Evolutionary conservation across 441 rosid species (phyloP), one percentile per base, ranked within the genome.

Genomic region (Monsonia emarginata): DNA sequence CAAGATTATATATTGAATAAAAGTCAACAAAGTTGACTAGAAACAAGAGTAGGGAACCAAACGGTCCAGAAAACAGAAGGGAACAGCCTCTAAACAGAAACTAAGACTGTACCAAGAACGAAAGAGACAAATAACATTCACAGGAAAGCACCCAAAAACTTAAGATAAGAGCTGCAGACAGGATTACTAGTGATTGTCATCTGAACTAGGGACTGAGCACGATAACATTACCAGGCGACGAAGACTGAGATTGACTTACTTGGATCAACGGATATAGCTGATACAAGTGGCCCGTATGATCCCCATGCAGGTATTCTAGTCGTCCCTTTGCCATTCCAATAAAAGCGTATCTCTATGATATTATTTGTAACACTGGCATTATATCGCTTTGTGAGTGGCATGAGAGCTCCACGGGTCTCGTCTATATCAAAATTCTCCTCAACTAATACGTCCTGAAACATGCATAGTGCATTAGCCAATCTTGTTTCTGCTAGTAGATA

Each of bases 301-400:
- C 91, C 83, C 65, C 81, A 78, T 6, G 5, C n/a, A 22, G 95
- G 95, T 72, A 78, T 77, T 72, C 87, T 78, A 3, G 84, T 81
- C 42, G 91, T 86, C 71, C 95, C 92, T 85, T 82, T 88, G 30
- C 95, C 95, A 10, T 76, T 82, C 87, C 88, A 88, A 68, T 64
- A 71, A 61, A 88, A 80, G 18, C 85, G 84, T 66, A 88, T 77
- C 52, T 85, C 82, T 66, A 86, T 65, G 71, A 79, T 72, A 72
- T 82, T 78, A 72, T 74, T 73, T 1, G 52, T 76, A 28, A 84
- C 86, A 0, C 22, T 72, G 1, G 71, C 66, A 59, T 70, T 74
- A 44, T 72, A 68, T 50, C 72, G 32, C 69, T 0, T 74, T 44
- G 73, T 42, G 18, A 67, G 72, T 46, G 74, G 79, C 63, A 65